A percentile compares a stretch with the other conserved stretches of the same genome.
Evolutionary conservation across 208 protist species (phyloP).

Genomic region (Acanthamoeba lenticulata): DNA sequence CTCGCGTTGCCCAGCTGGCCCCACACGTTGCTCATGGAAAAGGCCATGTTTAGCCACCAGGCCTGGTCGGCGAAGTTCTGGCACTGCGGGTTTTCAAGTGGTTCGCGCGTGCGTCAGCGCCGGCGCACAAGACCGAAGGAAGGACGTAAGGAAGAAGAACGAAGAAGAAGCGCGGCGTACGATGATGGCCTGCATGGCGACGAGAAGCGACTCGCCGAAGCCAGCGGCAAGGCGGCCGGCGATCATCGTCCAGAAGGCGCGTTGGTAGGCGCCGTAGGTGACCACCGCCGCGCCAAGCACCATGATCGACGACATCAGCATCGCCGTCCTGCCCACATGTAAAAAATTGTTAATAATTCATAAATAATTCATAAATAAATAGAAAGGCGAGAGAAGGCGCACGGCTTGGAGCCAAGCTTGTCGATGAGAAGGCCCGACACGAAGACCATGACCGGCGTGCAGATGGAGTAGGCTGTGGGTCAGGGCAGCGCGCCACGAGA

Average conservation of each 20-base stretch:
- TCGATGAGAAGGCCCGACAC: conserved; percentile 41
- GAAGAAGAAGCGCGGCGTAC: too few relatives aligned
- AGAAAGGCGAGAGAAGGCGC: too few relatives aligned
- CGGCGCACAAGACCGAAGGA: too few relatives aligned
- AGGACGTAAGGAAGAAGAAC: too few relatives aligned
- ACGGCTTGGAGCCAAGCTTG: conserved; percentile 26
- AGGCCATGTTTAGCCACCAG: conserved; percentile 61
- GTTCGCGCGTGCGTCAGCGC: neutral
- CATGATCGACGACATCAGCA: conserved; percentile 58
- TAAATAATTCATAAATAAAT: neutral
- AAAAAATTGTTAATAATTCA: too few relatives aligned
- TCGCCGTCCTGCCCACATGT: neutral
- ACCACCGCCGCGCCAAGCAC: neutral
- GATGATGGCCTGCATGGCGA: conserved; percentile 57
- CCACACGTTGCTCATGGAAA: conserved; percentile 61
- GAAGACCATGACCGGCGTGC: conserved; percentile 59
- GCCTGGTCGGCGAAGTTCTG: conserved; percentile 28
- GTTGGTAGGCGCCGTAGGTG: neutral
- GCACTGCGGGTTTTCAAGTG: neutral
- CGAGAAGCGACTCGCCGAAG: conserved; percentile 36
- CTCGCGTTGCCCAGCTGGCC: conserved; percentile 45
- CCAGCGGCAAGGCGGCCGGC: neutral
- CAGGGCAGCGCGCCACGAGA: neutral
- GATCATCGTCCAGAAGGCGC: neutral
- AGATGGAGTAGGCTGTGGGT: conserved; percentile 65